Conservation (phyloP, 2,329 filamentous ascomycete genomes). For the Aspergillus tanneri region DNA sequence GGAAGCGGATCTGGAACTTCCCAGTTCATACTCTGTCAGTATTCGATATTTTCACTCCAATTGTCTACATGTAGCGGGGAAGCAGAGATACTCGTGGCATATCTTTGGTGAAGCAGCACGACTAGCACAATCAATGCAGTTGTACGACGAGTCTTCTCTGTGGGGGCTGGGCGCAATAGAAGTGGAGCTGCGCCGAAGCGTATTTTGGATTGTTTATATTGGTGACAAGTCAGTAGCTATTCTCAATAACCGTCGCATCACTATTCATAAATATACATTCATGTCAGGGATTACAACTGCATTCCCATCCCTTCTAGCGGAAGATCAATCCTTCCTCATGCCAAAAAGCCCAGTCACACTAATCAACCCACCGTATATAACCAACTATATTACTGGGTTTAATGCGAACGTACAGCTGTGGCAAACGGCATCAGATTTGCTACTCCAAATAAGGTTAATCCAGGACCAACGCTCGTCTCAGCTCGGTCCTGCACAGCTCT, state of each 20-base stretch:
- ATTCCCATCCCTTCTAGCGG: slow-evolving; percentile 22
- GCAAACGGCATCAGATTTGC: slow-evolving; percentile 43
- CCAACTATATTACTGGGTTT: slow-evolving; percentile 28
- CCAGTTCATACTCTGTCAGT: slow-evolving; percentile 45
- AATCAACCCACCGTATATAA: too few species aligned
- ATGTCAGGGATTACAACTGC: slow-evolving; percentile 41
- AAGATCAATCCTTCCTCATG: slow-evolving; percentile 6
- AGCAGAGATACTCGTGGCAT: slow-evolving; percentile 47
- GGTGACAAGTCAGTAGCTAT: slow-evolving; percentile 20
- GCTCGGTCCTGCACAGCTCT: too few species aligned
- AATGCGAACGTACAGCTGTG: slow-evolving; percentile 46
- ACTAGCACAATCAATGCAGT: slow-evolving; percentile 45
- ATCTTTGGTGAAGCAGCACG: slow-evolving; percentile 48
- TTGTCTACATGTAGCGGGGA: slow-evolving; percentile 46
- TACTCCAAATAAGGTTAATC: slow-evolving; percentile 35
- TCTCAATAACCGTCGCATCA: slow-evolving; percentile 21
- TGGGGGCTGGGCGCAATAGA: slow-evolving; percentile 40
- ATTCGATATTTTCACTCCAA: slow-evolving; percentile 51
- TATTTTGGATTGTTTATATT: slow-evolving; percentile 27
- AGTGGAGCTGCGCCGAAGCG: slow-evolving; percentile 29
- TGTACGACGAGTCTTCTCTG: slow-evolving; percentile 43
- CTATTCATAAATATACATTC: slow-evolving; percentile 47
- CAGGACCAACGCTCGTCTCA: slow-evolving; percentile 2
- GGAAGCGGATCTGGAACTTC: slow-evolving; percentile 45
- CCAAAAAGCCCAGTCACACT: too few species aligned